Conservation (phyloP, 345 rosid species). For the Aethionema arabicum region DNA sequence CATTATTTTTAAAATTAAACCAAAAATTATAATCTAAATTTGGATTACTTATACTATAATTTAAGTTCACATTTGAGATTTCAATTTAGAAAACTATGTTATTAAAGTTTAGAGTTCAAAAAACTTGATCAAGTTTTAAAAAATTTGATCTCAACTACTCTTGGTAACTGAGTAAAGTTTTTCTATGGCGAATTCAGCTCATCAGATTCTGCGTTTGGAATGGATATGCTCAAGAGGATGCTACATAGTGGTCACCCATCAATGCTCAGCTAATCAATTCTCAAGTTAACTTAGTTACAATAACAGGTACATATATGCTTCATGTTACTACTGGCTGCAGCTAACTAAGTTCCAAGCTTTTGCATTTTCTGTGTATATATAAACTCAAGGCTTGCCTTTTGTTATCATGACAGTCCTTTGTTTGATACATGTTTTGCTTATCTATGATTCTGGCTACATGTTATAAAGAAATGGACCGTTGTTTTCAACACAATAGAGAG, state of each 20-base stretch:
- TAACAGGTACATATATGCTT: constrained; percentile 14
- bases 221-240: constrained; percentile 93
- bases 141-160: not conserved
- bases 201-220: constrained; percentile 92
- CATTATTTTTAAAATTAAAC: too few relatives aligned
- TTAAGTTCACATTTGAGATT: too few relatives aligned
- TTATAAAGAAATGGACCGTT: constrained; percentile 11
- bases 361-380: constrained; percentile 23
- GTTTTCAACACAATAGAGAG: not conserved
- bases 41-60: too few relatives aligned
- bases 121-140: too few relatives aligned
- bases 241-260: constrained; percentile 94
- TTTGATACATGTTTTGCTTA: not conserved
- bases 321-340: constrained; percentile 12
- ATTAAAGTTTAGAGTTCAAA: too few relatives aligned
- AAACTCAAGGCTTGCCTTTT: not conserved
- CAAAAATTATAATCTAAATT: too few relatives aligned
- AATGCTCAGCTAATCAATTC: constrained; percentile 63
- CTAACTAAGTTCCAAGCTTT: constrained; percentile 3
- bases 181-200: constrained; percentile 60
- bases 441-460: not conserved
- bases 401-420: not conserved
- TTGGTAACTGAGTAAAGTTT: not conserved
- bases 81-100: too few relatives aligned
- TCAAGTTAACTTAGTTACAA: not conserved